Conservation (phyloP, 192 early-diverging fungal species). For the Backusella australiensis region DNA sequence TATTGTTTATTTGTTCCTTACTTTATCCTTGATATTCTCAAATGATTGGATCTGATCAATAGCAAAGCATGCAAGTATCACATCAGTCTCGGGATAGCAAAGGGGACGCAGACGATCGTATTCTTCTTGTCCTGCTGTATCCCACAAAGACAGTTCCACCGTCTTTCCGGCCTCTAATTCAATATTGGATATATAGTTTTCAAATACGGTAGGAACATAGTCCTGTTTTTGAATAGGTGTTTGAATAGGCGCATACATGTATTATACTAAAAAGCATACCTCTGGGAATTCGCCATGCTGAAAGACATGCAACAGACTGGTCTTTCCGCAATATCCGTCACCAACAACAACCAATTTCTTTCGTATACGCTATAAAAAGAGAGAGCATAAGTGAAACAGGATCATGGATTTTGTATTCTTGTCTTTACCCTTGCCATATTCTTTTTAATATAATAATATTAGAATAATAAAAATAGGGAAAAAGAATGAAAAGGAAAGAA, state of each 20-base stretch:
- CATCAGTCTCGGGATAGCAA: constrained; percentile 84
- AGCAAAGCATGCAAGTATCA: constrained; percentile 17
- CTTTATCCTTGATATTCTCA: constrained; percentile 20
- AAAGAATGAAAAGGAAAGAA: neutral
- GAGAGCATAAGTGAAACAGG: neutral
- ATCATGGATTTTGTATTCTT: neutral
- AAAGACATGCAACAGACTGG: constrained; percentile 70
- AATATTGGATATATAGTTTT: constrained; percentile 92
- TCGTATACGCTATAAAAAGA: neutral
- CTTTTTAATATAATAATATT: neutral
- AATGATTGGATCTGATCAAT: constrained; percentile 16
- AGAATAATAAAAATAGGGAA: neutral
- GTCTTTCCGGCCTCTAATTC: constrained; percentile 88
- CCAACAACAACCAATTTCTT: constrained; percentile 46
- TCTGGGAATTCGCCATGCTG: constrained; percentile 76
- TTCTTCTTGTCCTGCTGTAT: constrained; percentile 93
- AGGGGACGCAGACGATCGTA: constrained; percentile 90
- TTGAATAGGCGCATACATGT: constrained; percentile 17
- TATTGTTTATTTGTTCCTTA: neutral
- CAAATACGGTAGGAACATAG: constrained; percentile 55
- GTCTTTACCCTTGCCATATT: neutral
- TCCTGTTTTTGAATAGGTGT: neutral
- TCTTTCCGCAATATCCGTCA: constrained; percentile 83
- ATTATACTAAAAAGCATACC: constrained; percentile 44
- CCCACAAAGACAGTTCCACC: constrained; percentile 90